Base-by-base conservation (phyloP, 768 basidiomycete genomes). In the Lactarius quietus region DNA sequence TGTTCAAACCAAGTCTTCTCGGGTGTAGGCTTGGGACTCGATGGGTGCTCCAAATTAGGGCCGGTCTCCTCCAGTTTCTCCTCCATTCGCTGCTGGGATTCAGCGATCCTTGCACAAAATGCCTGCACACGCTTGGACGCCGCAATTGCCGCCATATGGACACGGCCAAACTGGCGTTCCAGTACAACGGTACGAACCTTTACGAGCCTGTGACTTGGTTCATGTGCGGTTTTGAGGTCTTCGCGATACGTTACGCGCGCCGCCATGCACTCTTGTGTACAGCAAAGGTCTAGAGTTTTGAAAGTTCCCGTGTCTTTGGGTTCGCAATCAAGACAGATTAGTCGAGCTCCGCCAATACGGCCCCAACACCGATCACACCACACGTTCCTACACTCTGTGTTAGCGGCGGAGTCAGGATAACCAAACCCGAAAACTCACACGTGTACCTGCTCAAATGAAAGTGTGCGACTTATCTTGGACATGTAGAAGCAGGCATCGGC, bases 251-350 rank as follows among this genome's bases (percentile, higher is more conserved):
- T 65, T 33, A 74, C 38, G 7, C 64, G 61, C 5, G 62, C 53
- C 5, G 53, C 29, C 20, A 73, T 55, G 58, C 77, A 78, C 3
- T 57, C 68, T 2, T 70, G 70, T 7, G 66, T 36, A 26, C 70
- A 67, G 66, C 75, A 76, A 41, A 76, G 70, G 64, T 78, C 74
- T 10, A 77, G 61, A 8, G 71, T 73, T 26, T 71, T 65, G 12
- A 64, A 39, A 4, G 20, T 15, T n/a, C 33, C 28, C 2, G 23
- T 31, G 12, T 17, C 28, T n/a, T 65, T 57, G 9, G 66, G 59
- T 36, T 70, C 69, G 38, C 77, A 78, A 51, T 74, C 70, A 20
- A 78, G 67, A 38, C 77, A 78, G 43, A 72, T 68, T n/a, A 76
- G 62, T 9, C 75, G 73, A 9, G 72, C 57, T 1, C 76, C 76